Percentiles rank a stretch among this genome's conserved stretches.
phyloP scores from a whole-genome alignment of 371 early-diverging fungal species.

The Saksenaea oblongispora region DNA sequence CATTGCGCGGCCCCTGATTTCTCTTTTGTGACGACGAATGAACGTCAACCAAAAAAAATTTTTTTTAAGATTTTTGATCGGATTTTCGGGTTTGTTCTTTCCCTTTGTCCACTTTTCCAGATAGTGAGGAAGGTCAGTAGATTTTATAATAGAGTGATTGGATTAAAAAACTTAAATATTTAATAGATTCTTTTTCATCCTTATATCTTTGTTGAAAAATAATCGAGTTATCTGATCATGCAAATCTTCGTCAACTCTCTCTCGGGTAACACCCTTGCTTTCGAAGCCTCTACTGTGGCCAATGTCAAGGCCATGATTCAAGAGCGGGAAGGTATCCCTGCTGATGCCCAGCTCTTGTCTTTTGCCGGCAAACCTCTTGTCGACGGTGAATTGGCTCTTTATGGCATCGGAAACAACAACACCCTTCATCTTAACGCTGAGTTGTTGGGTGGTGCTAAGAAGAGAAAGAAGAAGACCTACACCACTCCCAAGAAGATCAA shows the following conservation, averaged over 20 bases:
- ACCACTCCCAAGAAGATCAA: constrained; percentile 99
- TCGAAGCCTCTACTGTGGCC: constrained; percentile 83
- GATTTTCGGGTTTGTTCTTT: neutral
- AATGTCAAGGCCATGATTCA: constrained; percentile 88
- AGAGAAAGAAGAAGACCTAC: constrained; percentile 98
- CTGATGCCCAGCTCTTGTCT: constrained; percentile 91
- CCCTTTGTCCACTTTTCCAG: constrained; percentile 12
- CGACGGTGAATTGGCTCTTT: constrained; percentile 71
- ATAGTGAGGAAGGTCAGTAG: constrained; percentile 16
- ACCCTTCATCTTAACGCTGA: constrained; percentile 80
- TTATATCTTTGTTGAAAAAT: constrained; percentile 26
- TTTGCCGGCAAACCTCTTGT: constrained; percentile 93
- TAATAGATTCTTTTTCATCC: constrained; percentile 31
- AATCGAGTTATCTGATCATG: constrained; percentile 62
- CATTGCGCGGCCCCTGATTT: neutral
- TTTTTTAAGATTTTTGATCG: neutral
- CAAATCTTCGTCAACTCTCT: constrained; percentile 90
- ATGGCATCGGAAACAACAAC: constrained; percentile 88
- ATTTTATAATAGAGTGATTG: neutral
- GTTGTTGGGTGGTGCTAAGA: constrained; percentile 90
- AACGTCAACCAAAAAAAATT: neutral
- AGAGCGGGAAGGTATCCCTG: constrained; percentile 91
- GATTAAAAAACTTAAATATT: neutral
- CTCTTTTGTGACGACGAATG: neutral
- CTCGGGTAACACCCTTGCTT: constrained; percentile 83